These are phyloP conservation scores for Petrea volubilis DNA, from an alignment of 257 asterid genomes.

Conservation along the genomic window DNA sequence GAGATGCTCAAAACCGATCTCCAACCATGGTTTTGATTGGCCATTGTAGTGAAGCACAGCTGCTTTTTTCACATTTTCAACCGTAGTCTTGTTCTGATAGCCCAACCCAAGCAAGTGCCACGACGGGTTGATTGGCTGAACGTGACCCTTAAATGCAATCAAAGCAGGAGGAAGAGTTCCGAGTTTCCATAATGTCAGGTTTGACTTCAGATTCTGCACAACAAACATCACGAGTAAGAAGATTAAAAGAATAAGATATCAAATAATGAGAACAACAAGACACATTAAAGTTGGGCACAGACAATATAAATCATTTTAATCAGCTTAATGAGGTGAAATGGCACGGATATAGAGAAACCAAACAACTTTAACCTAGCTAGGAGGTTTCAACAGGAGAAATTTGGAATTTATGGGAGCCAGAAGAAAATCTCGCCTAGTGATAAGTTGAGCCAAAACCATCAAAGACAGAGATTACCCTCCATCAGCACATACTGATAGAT, in stretches of 20 bases:
- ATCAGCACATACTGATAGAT: background rate
- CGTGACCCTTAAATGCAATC: slow-evolving; percentile 81
- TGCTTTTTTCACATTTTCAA: slow-evolving; percentile 68
- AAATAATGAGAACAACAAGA: background rate
- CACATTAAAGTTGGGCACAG: background rate
- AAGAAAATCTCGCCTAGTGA: too few relatives aligned
- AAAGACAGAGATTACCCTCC: background rate
- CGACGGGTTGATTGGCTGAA: slow-evolving; percentile 82
- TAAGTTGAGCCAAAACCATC: too few relatives aligned
- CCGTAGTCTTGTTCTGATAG: slow-evolving; percentile 67
- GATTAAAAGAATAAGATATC: slow-evolving; percentile 1
- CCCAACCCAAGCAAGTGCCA: slow-evolving; percentile 99
- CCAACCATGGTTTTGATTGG: slow-evolving; percentile 92
- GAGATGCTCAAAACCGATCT: slow-evolving; percentile 91
- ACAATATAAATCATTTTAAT: background rate
- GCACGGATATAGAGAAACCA: background rate
- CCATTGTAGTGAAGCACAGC: slow-evolving; percentile 93
- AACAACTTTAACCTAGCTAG: background rate
- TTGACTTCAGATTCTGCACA: slow-evolving; percentile 84
- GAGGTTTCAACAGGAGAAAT: background rate
- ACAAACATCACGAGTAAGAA: slow-evolving; percentile 13
- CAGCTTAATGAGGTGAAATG: slow-evolving; percentile 1
- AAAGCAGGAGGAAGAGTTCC: slow-evolving; percentile 96
- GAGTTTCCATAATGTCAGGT: slow-evolving; percentile 88
- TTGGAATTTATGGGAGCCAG: background rate